Evolutionary conservation across 345 rosid species (phyloP), one percentile per base, ranked within the genome.

Genomic region (Aquilaria yunnanensis): DNA sequence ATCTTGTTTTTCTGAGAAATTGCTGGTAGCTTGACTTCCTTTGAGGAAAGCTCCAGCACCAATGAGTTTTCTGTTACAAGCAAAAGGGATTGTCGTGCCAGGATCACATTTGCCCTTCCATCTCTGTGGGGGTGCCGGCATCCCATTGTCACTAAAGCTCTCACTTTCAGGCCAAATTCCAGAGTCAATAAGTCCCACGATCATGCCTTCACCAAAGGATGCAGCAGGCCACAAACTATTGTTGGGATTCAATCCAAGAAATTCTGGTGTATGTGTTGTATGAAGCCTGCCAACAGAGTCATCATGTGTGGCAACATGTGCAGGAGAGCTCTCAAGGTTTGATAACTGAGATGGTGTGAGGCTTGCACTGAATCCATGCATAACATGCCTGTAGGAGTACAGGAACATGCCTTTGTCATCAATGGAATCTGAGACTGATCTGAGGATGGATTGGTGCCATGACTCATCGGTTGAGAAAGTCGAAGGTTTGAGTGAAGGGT

Each of bases 111-210:
- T 64, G 23, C 83, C 84, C 56, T 73, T 85, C 85, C 82, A 85
- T 51, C 59, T 85, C 51, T 71, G 51, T 1, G 84, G 87, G 10
- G 82, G 68, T 16, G 83, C 81, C 59, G 87, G 70, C 47, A 82
- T 78, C 33, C 85, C 84, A 61, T 75, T 30, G 33, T 80, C 87
- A 53, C 32, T 29, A 12, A 85, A 85, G 61, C 87, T 78, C 14
- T 66, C 70, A 37, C 74, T 74, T 65, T 82, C 83, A 0, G 83
- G 87, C 82, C 83, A 80, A 43, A 82, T 67, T 57, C 84, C 87
- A 13, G 31, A 61, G 51, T 82, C 87, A 33, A 78, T 29, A 5
- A 82, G 52, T 37, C 87, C 83, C 32, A 85, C 55, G 10, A 78
- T 63, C 9, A 78, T 51, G 62, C 80, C 56, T 59, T 77, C 73